phyloP scores from a whole-genome alignment of 2,329 filamentous ascomycete genomes.

The Paecilomyces dactylethromorphus region DNA sequence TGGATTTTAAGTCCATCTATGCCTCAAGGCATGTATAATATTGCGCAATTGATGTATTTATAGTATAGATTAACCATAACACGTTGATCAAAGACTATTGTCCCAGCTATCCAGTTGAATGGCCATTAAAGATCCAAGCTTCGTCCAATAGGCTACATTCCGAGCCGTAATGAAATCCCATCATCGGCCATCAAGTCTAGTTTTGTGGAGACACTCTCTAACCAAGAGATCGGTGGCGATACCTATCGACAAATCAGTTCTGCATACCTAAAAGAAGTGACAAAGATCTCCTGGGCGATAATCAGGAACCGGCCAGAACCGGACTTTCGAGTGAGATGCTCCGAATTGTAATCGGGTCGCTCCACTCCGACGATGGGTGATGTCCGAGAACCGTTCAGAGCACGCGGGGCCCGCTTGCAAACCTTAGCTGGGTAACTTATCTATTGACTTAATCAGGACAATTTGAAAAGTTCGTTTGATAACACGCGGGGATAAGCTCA shows the following conservation, averaged over 20 bases:
- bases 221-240: not conserved
- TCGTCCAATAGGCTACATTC: not conserved
- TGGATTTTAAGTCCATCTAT: too few relatives aligned
- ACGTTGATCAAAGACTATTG: not conserved
- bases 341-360: conserved; percentile 1
- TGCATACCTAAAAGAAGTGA: too few relatives aligned
- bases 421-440: not conserved
- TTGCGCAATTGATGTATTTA: too few relatives aligned
- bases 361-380: not conserved
- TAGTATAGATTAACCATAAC: too few relatives aligned
- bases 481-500: not conserved
- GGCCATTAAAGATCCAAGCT: not conserved
- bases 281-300: not conserved
- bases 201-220: not conserved
- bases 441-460: not conserved
- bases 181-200: not conserved
- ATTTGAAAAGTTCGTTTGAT: not conserved
- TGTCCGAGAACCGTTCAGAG: not conserved
- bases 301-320: not conserved
- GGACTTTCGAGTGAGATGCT: not conserved
- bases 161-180: too few relatives aligned
- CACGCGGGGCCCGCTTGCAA: not conserved
- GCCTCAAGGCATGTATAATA: too few relatives aligned
- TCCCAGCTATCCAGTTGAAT: not conserved
- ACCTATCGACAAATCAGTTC: not conserved